Base-by-base conservation (phyloP, 2,329 filamentous ascomycete genomes). In the Colletotrichum musicola region DNA sequence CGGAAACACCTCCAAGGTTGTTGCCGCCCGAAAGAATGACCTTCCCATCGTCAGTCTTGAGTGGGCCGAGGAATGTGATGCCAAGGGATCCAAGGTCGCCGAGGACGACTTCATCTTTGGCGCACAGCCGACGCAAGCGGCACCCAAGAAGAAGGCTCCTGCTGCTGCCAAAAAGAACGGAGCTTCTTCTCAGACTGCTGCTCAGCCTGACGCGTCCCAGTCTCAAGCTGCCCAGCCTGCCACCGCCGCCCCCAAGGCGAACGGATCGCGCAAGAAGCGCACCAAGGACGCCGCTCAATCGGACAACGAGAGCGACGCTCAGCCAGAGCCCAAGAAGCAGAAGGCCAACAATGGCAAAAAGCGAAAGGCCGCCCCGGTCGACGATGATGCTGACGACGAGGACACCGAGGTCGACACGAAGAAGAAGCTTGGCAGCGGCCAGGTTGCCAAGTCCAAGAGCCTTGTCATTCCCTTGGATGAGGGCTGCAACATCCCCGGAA, bases 21-120 rank as follows among this genome's bases (percentile, higher is more conserved):
- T 80, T 72, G 77, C 85, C 16, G 86, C 84, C 4, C 76, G 81
- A 10, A 72, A 81, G 13, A 80, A 84, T 40, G 80, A 76, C 20
- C 78, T 91, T 13, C 83, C 83, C 3, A 83, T 93, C 53, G 84
- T 93, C 27, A 82, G 78, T 10, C 76, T 90, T 0, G 79, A 86
- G 14, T 94, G 92, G 92, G 79, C 90, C n/a, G 71, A 86, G 2
- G 84, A 89, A n/a, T 89, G 84, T 22, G 79, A 86, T 44, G 70
- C 79, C 14, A 76, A 79, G 16, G 81, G 80, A 53, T 75, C 79
- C 12, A 82, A 79, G 38, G 73, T 83, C 60, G 58, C 73, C 3
- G 82, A 82, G 72, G 71, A 64, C 22, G 58, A 54, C 22, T 81
- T 78, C 61, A 50, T 58, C n/a, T 70, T 78, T 35, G 68, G 56